Evolutionary conservation across 495 filamentous ascomycete species (phyloP).

Genomic region (Hypoxylon intermedium): DNA sequence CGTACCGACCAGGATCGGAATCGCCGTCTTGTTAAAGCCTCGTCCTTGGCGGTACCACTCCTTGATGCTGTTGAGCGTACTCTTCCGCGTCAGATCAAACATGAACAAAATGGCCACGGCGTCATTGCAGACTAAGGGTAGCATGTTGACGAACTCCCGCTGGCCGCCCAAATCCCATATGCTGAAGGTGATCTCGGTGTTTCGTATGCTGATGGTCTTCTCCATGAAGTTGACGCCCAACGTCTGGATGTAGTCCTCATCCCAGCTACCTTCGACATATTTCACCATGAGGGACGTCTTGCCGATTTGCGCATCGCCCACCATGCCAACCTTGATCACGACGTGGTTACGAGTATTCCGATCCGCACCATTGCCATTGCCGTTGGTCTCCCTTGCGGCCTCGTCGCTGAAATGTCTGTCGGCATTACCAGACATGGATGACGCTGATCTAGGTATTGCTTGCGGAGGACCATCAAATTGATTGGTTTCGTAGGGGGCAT

Average conservation of each 20-base stretch:
- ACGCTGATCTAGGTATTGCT: slow-evolving; percentile 57
- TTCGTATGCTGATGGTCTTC: slow-evolving; percentile 98
- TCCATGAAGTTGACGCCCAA: slow-evolving; percentile 99
- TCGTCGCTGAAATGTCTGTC: slow-evolving; percentile 35
- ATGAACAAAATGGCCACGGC: slow-evolving; percentile 98
- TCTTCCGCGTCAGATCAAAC: slow-evolving; percentile 98
- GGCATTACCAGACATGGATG: slow-evolving; percentile 55
- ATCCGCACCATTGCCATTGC: slow-evolving; percentile 46
- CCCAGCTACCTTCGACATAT: slow-evolving; percentile 98
- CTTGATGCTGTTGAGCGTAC: slow-evolving; percentile 97
- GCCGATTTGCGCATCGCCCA: slow-evolving; percentile 97
- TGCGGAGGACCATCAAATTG: slow-evolving; percentile 44
- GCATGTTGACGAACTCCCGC: slow-evolving; percentile 99
- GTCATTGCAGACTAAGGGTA: slow-evolving; percentile 97
- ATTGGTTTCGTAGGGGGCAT: slow-evolving; percentile 50
- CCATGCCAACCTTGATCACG: slow-evolving; percentile 99
- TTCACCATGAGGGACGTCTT: slow-evolving; percentile 99
- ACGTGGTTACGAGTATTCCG: slow-evolving; percentile 78
- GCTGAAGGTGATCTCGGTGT: slow-evolving; percentile 99
- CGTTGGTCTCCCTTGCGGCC: slow-evolving; percentile 47
- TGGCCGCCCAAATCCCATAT: slow-evolving; percentile 99
- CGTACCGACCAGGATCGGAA: slow-evolving; percentile 93
- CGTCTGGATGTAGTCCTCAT: slow-evolving; percentile 99
- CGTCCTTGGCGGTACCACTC: slow-evolving; percentile 99
- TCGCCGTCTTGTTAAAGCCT: slow-evolving; percentile 99